Evolutionary conservation across 2,329 filamentous ascomycete genomes (phyloP).

Genomic region (Calonectria leucothoes): DNA sequence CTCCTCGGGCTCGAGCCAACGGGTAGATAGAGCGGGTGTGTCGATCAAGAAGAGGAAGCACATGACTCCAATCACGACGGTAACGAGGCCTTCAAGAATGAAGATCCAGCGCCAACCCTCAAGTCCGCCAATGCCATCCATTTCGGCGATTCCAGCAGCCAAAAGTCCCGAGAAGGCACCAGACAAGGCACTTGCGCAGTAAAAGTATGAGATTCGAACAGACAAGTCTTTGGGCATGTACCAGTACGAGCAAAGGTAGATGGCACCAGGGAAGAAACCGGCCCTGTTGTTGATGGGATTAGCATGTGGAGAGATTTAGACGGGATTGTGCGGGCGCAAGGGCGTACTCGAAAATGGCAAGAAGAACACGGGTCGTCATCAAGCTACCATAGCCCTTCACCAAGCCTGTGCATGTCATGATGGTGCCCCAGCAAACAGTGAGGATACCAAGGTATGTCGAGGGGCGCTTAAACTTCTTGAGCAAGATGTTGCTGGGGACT

Average conservation of each 20-base stretch:
- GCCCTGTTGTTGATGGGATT: constrained; percentile 48
- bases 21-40: constrained; percentile 47
- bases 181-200: constrained; percentile 79
- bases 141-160: constrained; percentile 73
- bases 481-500: constrained; percentile 42
- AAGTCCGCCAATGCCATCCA: constrained; percentile 69
- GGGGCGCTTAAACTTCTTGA: constrained; percentile 40
- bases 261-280: constrained; percentile 77
- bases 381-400: constrained; percentile 68
- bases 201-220: constrained; percentile 79
- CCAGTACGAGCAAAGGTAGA: constrained; percentile 83
- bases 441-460: constrained; percentile 38
- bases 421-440: constrained; percentile 67
- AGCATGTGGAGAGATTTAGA: not conserved
- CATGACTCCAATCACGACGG: constrained; percentile 47
- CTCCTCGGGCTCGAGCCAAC: constrained; percentile 47
- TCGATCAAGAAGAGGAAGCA: constrained; percentile 61
- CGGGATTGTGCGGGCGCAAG: not conserved
- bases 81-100: constrained; percentile 43
- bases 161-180: constrained; percentile 79
- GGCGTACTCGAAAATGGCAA: constrained; percentile 71
- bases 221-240: constrained; percentile 81
- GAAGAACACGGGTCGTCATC: constrained; percentile 71
- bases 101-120: constrained; percentile 45
- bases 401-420: constrained; percentile 74